Conservation (phyloP, 805 yeast genomes). For the Zygoascus bituminiphila region DNA sequence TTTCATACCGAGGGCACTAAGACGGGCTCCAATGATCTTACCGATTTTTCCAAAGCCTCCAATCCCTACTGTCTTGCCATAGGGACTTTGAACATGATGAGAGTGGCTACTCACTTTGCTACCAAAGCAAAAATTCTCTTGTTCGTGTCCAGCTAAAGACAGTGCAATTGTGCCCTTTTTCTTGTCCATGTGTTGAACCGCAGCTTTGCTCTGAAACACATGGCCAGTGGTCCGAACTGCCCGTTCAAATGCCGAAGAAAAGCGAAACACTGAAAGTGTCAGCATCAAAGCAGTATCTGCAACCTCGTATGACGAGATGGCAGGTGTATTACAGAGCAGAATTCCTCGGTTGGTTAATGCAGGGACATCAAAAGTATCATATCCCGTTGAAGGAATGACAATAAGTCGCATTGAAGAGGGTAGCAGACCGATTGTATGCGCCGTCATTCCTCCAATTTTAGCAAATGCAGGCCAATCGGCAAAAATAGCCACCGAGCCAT, state of each 20-base stretch:
- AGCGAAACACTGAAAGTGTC: constrained; percentile 52
- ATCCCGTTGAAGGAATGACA: constrained; percentile 54
- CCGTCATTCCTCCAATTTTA: constrained; percentile 16
- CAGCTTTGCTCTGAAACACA: background rate
- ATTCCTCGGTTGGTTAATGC: constrained; percentile 40
- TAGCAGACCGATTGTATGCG: constrained; percentile 34
- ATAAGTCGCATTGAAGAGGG: constrained; percentile 43
- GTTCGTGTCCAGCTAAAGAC: background rate
- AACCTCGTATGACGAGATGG: constrained; percentile 56
- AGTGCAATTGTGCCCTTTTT: background rate
- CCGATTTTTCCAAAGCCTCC: constrained; percentile 76
- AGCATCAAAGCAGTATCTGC: constrained; percentile 61
- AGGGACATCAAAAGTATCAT: constrained; percentile 42
- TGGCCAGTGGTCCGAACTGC: constrained; percentile 11
- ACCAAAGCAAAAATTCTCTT: constrained; percentile 30
- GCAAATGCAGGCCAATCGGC: constrained; percentile 46
- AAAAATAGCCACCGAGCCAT: constrained; percentile 45
- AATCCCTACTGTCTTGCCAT: constrained; percentile 50
- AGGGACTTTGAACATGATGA: constrained; percentile 39
- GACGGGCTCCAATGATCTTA: constrained; percentile 47
- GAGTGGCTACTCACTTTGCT: constrained; percentile 36
- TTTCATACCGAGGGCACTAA: constrained; percentile 53
- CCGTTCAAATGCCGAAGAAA: constrained; percentile 40
- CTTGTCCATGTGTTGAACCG: constrained; percentile 1
- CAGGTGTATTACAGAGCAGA: constrained; percentile 48